Evolutionary conservation across 345 rosid species (phyloP).

Genomic region (Brassica rapa): DNA sequence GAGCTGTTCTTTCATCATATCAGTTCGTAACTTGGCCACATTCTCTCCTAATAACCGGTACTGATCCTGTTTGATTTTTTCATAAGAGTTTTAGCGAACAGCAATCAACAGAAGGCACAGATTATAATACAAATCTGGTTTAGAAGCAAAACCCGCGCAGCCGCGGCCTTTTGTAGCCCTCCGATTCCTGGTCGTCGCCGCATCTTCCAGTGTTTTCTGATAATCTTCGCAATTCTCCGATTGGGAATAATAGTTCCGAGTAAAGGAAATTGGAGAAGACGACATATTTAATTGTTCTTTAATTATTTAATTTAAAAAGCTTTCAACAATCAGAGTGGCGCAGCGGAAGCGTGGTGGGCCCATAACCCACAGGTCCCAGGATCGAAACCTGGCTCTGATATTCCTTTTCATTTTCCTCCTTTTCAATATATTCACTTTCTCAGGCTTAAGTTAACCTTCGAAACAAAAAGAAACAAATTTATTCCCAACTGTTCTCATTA

Average conservation of each 20-base stretch:
- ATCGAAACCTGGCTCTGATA: constrained; percentile 74
- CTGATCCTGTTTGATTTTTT: constrained; percentile 57
- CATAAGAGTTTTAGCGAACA: not conserved
- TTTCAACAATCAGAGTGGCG: constrained; percentile 60
- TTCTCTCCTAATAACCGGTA: constrained; percentile 83
- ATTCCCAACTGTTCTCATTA: not conserved
- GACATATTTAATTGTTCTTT: not conserved
- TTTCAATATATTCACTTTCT: not conserved
- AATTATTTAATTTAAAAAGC: too few species aligned
- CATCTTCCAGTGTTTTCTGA: constrained; percentile 43
- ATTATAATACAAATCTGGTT: not conserved
- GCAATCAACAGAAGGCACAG: not conserved
- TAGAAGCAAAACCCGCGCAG: constrained; percentile 64
- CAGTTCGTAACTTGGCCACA: constrained; percentile 82
- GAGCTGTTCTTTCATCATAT: constrained; percentile 98
- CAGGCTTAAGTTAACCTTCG: too few species aligned
- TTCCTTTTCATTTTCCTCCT: not conserved
- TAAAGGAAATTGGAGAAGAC: not conserved
- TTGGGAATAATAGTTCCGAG: not conserved
- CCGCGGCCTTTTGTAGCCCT: constrained; percentile 85
- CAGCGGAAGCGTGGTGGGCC: constrained; percentile 91
- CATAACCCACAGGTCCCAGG: constrained; percentile 86
- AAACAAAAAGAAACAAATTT: too few species aligned
- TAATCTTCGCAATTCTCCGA: not conserved
- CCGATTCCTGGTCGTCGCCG: constrained; percentile 91